phyloP scores from a whole-genome alignment of 1,284 basidiomycete genomes.

The Cryptococcus sp. region DNA sequence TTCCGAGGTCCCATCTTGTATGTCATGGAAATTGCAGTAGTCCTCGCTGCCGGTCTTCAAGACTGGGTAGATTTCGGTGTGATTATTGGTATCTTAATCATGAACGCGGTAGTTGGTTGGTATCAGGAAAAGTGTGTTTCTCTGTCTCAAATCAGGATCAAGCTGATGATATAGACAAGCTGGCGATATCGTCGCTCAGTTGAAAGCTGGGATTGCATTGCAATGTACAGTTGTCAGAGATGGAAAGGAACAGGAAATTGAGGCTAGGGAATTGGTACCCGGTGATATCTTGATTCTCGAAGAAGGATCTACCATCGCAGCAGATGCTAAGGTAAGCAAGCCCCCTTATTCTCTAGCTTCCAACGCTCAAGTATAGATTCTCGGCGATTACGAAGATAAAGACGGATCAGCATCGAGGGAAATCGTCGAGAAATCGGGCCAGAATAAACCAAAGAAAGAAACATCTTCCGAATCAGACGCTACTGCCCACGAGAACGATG shows the following conservation, averaged over 20 bases:
- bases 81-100: conserved; percentile 50
- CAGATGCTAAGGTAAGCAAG: conserved; percentile 50
- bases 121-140: conserved; percentile 54
- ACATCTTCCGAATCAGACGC: conserved; percentile 11
- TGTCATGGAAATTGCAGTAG: conserved; percentile 58
- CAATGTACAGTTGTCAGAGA: conserved; percentile 52
- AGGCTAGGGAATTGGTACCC: conserved; percentile 56
- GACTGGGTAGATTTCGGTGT: conserved; percentile 59
- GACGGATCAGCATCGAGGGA: conserved; percentile 40
- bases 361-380: conserved; percentile 47
- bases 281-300: conserved; percentile 53
- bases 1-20: conserved; percentile 55
- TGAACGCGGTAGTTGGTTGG: conserved; percentile 58
- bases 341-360: conserved; percentile 39
- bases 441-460: conserved; percentile 14
- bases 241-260: conserved; percentile 53
- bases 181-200: conserved; percentile 49
- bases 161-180: conserved; percentile 25
- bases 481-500: conserved; percentile 19
- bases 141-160: background rate
- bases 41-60: conserved; percentile 55
- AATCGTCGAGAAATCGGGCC: conserved; percentile 15
- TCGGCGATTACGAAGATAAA: conserved; percentile 52
- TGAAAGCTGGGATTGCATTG: conserved; percentile 57
- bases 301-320: conserved; percentile 55